A percentile compares a stretch with the other conserved stretches of the same genome.
phyloP scores from a whole-genome alignment of 1,284 basidiomycete genomes.

The Cutaneotrichosporon sp. region DNA sequence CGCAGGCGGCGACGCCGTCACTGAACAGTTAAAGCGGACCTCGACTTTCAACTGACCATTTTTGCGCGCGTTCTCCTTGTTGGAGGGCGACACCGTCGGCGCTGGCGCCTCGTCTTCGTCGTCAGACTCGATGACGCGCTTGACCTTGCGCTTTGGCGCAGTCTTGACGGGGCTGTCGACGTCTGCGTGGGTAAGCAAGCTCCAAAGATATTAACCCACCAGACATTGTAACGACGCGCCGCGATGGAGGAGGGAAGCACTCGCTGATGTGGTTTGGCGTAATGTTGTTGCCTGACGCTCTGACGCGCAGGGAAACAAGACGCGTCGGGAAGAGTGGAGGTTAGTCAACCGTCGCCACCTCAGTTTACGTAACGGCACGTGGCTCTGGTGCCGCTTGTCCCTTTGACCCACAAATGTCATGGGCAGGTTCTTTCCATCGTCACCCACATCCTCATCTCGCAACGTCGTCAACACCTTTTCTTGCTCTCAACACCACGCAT shows the following conservation, averaged over 20 bases:
- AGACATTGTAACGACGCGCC: too few relatives aligned
- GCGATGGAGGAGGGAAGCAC: too few relatives aligned
- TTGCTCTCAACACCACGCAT: too few relatives aligned
- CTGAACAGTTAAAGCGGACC: conserved; percentile 6
- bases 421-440: too few relatives aligned
- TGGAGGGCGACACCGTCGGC: neutral
- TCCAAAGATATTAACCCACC: neutral
- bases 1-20: conserved; percentile 23
- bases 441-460: too few relatives aligned
- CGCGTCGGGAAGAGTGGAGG: neutral
- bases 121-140: conserved; percentile 62
- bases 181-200: conserved; percentile 15
- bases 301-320: neutral
- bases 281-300: conserved; percentile 1
- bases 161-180: conserved; percentile 23
- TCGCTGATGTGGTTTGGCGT: too few relatives aligned
- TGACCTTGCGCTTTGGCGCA: conserved; percentile 51
- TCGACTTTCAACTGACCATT: too few relatives aligned
- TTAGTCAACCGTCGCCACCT: neutral
- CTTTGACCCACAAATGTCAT: too few relatives aligned
- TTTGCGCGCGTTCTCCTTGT: conserved; percentile 6
- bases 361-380: neutral
- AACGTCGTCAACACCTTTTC: too few relatives aligned
- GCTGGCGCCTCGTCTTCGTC: conserved; percentile 52
- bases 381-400: neutral